phyloP scores from a whole-genome alignment of 345 rosid genomes.

The Jatropha curcas region DNA sequence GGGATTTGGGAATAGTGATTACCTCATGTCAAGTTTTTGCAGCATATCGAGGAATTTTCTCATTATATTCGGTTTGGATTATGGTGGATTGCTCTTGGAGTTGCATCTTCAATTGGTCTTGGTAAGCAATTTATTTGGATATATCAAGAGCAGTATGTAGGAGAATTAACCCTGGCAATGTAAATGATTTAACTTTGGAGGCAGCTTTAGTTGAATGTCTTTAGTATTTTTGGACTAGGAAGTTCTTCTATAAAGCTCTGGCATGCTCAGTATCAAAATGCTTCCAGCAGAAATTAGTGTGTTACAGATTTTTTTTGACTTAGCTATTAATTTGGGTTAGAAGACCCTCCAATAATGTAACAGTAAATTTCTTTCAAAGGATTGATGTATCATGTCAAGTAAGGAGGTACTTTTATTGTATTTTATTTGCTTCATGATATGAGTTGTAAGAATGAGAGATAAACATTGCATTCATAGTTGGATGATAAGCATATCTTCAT shows the following conservation, averaged over 20 bases:
- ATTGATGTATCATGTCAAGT: not conserved
- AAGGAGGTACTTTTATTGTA: not conserved
- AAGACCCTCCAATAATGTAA: not conserved
- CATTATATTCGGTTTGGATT: constrained; percentile 64
- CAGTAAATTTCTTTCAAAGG: not conserved
- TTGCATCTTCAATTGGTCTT: constrained; percentile 98
- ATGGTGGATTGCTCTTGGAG: constrained; percentile 98
- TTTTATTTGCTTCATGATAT: not conserved
- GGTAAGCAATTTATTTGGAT: constrained; percentile 53
- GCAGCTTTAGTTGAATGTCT: not conserved
- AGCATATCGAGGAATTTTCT: constrained; percentile 84
- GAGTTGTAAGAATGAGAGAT: not conserved
- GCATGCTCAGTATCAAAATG: not conserved
- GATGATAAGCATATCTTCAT: not conserved
- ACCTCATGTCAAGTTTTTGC: constrained; percentile 26
- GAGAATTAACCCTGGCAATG: not conserved
- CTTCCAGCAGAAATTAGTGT: not conserved
- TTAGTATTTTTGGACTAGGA: not conserved
- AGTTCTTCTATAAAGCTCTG: not conserved
- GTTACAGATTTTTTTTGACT: not conserved
- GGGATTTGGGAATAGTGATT: not conserved
- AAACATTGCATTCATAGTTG: not conserved
- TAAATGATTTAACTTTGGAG: not conserved
- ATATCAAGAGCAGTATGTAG: not conserved
- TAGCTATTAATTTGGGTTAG: not conserved